A percentile compares a stretch with the other conserved stretches of the same genome.
Conservation (phyloP, 371 early-diverging fungal species). For the Actinomortierella ambigua region DNA sequence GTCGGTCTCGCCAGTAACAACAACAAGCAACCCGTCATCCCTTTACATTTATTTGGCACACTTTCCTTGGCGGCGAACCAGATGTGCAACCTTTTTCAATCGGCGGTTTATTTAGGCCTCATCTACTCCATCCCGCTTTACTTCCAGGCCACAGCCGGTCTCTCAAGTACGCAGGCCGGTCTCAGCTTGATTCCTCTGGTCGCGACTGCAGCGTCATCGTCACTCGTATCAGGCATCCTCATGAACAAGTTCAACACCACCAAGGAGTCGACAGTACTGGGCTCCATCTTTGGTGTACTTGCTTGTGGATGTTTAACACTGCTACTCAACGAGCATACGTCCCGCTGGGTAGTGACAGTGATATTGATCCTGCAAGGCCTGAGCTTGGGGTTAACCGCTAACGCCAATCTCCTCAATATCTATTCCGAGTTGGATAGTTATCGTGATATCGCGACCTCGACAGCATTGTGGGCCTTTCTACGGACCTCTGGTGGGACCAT, state of each 20-base stretch:
- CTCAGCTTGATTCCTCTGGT: constrained; percentile 57
- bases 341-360: constrained; percentile 44
- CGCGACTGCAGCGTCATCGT: no score
- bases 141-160: constrained; percentile 67
- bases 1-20: no score
- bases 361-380: constrained; percentile 59
- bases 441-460: constrained; percentile 56
- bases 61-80: constrained; percentile 46
- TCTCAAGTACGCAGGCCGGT: constrained; percentile 56
- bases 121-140: constrained; percentile 70
- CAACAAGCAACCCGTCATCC: constrained; percentile 39
- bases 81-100: constrained; percentile 47
- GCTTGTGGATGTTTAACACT: constrained; percentile 49
- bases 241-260: no score
- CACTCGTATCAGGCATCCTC: no score
- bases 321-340: constrained; percentile 44
- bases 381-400: constrained; percentile 60
- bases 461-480: constrained; percentile 57
- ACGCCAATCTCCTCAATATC: constrained; percentile 53
- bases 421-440: constrained; percentile 52
- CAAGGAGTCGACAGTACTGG: no score
- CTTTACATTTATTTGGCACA: constrained; percentile 35
- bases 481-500: constrained; percentile 58
- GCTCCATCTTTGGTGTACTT: no score
- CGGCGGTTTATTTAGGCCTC: constrained; percentile 49